These are phyloP conservation scores for Luffa acutangula DNA, from an alignment of 306 rosid genomes.

Conservation along the genomic window DNA sequence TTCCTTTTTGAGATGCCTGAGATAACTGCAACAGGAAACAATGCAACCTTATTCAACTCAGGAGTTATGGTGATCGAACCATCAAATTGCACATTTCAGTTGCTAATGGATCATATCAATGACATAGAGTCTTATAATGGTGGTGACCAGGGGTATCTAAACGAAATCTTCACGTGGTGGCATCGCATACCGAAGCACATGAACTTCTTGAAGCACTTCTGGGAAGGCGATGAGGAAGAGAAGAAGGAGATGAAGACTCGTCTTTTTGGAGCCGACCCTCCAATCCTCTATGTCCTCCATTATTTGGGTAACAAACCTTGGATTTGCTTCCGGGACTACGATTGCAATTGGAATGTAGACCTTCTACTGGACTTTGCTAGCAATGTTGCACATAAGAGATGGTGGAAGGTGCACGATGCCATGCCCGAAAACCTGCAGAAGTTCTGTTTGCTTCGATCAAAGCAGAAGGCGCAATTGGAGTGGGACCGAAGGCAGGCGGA, in stretches of 20 bases:
- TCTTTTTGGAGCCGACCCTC: constrained; percentile 69
- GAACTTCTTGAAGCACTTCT: constrained; percentile 87
- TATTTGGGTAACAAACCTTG: constrained; percentile 78
- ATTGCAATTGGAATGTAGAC: constrained; percentile 87
- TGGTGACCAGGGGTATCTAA: constrained; percentile 84
- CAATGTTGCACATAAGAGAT: constrained; percentile 62
- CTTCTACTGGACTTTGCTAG: constrained; percentile 66
- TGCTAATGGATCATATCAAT: constrained; percentile 72
- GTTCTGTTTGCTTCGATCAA: constrained; percentile 65
- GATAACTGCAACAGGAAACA: constrained; percentile 77
- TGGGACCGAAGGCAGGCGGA: constrained; percentile 83
- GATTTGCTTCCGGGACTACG: constrained; percentile 83
- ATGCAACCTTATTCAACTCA: constrained; percentile 72
- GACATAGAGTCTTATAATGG: constrained; percentile 81
- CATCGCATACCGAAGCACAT: constrained; percentile 76
- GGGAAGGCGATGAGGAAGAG: constrained; percentile 78
- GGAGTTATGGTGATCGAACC: constrained; percentile 87
- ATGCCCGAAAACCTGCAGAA: constrained; percentile 59
- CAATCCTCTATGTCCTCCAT: constrained; percentile 70
- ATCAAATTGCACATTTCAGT: constrained; percentile 68
- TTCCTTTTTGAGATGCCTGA: constrained; percentile 77
- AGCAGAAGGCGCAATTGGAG: constrained; percentile 76
- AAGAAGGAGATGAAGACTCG: constrained; percentile 51
- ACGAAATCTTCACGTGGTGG: constrained; percentile 89
- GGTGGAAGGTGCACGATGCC: constrained; percentile 89